These are phyloP conservation scores for Penicillium pancosmium DNA, from an alignment of 495 filamentous ascomycete genomes.

Conservation along the genomic window DNA sequence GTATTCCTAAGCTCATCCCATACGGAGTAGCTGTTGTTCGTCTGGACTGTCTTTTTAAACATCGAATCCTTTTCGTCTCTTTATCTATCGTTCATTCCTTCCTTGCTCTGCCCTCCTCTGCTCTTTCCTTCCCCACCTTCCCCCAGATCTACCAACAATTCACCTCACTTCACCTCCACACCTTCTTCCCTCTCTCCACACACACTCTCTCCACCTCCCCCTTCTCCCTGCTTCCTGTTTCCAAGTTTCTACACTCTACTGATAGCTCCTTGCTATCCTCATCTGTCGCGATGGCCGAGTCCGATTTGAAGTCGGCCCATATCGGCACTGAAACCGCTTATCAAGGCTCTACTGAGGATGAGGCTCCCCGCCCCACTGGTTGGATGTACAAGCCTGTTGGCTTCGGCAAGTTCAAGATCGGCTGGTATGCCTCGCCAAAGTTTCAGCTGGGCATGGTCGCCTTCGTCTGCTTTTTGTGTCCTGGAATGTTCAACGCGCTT, in stretches of 20 bases:
- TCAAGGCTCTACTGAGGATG: slow-evolving; percentile 1
- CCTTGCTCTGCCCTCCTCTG: not conserved
- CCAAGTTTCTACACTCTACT: not conserved
- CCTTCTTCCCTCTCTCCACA: slow-evolving; percentile 4
- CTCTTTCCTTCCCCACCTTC: not conserved
- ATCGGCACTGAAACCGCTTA: slow-evolving; percentile 10
- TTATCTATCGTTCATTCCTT: not conserved
- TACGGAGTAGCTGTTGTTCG: not conserved
- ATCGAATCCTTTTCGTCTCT: not conserved
- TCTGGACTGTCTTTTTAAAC: not conserved
- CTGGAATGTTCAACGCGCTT: slow-evolving; percentile 77
- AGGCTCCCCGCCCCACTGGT: slow-evolving; percentile 31
- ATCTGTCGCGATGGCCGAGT: slow-evolving; percentile 19
- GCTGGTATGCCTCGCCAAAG: slow-evolving; percentile 77
- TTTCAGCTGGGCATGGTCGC: slow-evolving; percentile 49
- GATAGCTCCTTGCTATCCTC: not conserved
- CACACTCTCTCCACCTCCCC: not conserved
- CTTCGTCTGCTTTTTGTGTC: slow-evolving; percentile 81
- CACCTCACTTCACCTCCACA: not conserved
- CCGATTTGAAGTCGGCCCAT: slow-evolving; percentile 17
- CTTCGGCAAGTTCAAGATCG: slow-evolving; percentile 48
- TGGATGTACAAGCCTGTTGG: slow-evolving; percentile 55
- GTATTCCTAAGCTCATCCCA: slow-evolving; percentile 8
- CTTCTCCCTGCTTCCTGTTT: not conserved
- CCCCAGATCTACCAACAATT: not conserved